These are phyloP conservation scores for Hemisphaericaspora subhashii DNA, from an alignment of 1,139 yeast species.

Conservation along the genomic window DNA sequence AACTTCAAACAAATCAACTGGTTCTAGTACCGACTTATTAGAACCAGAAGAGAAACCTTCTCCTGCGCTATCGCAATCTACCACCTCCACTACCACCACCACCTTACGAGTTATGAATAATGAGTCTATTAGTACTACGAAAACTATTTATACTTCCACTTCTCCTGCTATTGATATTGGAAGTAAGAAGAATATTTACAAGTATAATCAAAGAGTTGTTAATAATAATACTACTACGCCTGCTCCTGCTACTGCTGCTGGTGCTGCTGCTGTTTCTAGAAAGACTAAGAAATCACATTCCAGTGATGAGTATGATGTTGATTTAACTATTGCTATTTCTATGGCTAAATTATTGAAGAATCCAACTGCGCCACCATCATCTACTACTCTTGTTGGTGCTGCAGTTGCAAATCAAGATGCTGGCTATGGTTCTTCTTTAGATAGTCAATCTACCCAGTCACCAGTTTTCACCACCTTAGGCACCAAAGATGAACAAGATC, in stretches of 20 bases:
- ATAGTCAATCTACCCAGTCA: conserved; percentile 18
- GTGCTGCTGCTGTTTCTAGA: no score
- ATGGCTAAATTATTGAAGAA: conserved; percentile 43
- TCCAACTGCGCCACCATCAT: conserved; percentile 9
- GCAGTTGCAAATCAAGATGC: no score
- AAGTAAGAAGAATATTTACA: conserved; percentile 1
- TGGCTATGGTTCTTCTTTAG: conserved; percentile 35
- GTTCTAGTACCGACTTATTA: conserved; percentile 28
- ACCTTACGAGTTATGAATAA: conserved; percentile 8
- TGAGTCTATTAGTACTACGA: background rate
- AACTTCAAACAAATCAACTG: conserved; percentile 13
- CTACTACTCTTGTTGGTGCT: background rate
- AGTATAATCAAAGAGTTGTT: conserved; percentile 11
- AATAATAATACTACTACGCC: conserved; percentile 14
- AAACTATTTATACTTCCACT: conserved; percentile 3
- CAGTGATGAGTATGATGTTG: conserved; percentile 23
- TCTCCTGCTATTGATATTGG: conserved; percentile 13
- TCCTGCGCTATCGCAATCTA: conserved; percentile 45
- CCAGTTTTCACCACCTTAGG: conserved; percentile 39
- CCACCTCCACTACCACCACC: conserved; percentile 3
- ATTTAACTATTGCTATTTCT: conserved; percentile 45
- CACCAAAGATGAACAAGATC: conserved; percentile 28
- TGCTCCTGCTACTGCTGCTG: no score
- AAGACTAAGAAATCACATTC: conserved; percentile 4
- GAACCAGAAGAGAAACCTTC: conserved; percentile 48